These are phyloP conservation scores for Triadica sebifera DNA, from an alignment of 345 rosid species.

Conservation along the genomic window DNA sequence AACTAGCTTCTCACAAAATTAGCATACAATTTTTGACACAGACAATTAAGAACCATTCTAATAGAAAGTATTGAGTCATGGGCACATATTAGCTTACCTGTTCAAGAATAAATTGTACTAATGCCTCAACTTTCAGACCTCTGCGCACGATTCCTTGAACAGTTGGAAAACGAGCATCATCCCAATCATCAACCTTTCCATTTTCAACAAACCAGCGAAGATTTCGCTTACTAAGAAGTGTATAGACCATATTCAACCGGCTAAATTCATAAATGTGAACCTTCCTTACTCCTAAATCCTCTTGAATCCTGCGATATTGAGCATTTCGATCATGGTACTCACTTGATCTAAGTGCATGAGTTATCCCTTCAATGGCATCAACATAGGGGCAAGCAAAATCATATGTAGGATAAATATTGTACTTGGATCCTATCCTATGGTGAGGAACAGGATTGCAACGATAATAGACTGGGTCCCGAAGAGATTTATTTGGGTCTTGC, in stretches of 20 bases:
- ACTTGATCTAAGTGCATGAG: conserved; percentile 85
- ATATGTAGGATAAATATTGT: conserved; percentile 87
- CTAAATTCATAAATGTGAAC: conserved; percentile 85
- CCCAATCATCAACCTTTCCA: conserved; percentile 92
- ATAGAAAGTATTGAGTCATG: background rate
- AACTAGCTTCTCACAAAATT: background rate
- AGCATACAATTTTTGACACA: background rate
- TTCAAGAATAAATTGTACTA: conserved; percentile 89
- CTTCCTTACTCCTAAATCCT: conserved; percentile 72
- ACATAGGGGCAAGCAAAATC: conserved; percentile 98
- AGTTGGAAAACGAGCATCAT: conserved; percentile 97
- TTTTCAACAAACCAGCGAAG: conserved; percentile 94
- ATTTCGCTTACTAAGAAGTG: conserved; percentile 92
- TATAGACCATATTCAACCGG: conserved; percentile 79
- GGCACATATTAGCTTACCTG: conserved; percentile 46
- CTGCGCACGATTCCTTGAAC: conserved; percentile 96
- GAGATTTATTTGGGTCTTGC: conserved; percentile 94
- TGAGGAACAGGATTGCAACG: conserved; percentile 90
- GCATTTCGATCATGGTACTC: conserved; percentile 92
- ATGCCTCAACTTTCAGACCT: conserved; percentile 84
- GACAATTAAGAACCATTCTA: background rate
- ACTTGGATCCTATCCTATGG: conserved; percentile 83
- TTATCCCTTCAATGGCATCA: conserved; percentile 75
- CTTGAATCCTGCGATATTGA: conserved; percentile 73
- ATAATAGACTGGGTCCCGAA: conserved; percentile 94